Base-by-base conservation (phyloP, 257 asterid genomes). In the Linaria vulgaris region DNA sequence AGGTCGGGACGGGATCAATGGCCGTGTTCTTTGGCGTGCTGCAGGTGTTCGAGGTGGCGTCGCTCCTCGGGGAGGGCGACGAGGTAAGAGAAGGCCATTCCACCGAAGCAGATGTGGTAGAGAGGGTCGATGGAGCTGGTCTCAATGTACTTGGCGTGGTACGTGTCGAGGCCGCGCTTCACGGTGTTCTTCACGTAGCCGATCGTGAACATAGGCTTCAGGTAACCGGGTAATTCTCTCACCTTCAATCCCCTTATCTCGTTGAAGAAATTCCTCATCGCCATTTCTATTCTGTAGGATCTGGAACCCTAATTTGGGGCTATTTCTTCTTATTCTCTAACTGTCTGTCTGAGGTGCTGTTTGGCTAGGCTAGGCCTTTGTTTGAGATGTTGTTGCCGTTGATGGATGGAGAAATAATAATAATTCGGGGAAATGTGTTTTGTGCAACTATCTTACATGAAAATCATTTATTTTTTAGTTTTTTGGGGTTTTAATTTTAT, bases 31-130 rank as follows among this genome's bases (percentile, higher is more conserved):
- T n/a, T n/a, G n/a, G n/a, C n/a, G n/a, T n/a, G 85, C 41, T 85
- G 80, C 47, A 76, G 79, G 50, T 83, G 85, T 37, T 85, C 80
- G 66, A 88, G 96, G 68, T 91, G 98, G 37, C 98, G 97, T 64
- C 96, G 98, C 89, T 91, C 98, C 86, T 91, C 96, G 1, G 98
- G 98, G 30, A 91, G 95, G 60, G 95, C 96, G 14, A 91, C 72
- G 73, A 91, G 88, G 81, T 88, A 91, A 43, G 97, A 88, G 27
- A 91, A 71, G 51, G 76, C 67, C 94, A 88, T 85, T 15, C 98
- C 98, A 0, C 98, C 98, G 47, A 83, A 80, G 71, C 96, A 88
- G 61, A 91, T 72, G 74, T 91, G 98, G 54, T 60, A 78, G 61
- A 91, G 74, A 9, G 97, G 97, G 2, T 76, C 80, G 25, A 72